A percentile compares a stretch with the other conserved stretches of the same genome.
These are phyloP conservation scores for Penstemon newberryi DNA, from an alignment of 257 asterid genomes.

Conservation along the genomic window DNA sequence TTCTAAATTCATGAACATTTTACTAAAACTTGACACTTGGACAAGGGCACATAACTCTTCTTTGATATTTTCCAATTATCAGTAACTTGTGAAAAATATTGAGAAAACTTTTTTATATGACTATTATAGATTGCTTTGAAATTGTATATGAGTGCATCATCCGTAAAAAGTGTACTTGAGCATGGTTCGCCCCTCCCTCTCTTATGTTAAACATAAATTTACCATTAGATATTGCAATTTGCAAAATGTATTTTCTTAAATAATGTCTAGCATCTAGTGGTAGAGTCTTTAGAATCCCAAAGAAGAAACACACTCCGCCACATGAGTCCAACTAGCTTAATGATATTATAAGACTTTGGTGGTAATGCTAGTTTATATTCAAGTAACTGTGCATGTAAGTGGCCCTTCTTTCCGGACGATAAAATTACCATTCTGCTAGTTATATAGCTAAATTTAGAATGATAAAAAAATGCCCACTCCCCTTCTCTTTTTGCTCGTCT, in stretches of 20 bases:
- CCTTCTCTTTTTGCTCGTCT: not conserved
- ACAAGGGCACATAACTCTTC: not conserved
- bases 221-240: not conserved
- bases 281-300: conserved; percentile 9
- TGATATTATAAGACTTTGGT: not conserved
- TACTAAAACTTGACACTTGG: conserved; percentile 1
- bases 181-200: not conserved
- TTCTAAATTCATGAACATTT: conserved; percentile 16
- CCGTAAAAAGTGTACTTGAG: no score
- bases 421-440: conserved; percentile 15
- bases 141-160: no score
- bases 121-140: not conserved
- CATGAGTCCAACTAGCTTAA: not conserved
- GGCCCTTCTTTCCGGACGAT: not conserved
- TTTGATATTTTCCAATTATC: not conserved
- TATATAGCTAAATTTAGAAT: not conserved
- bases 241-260: no score
- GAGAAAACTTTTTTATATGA: not conserved
- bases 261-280: not conserved
- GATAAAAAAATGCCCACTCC: not conserved
- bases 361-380: conserved; percentile 7
- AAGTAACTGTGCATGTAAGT: conserved; percentile 13
- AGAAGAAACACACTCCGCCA: not conserved
- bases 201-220: conserved; percentile 14
- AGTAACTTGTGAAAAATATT: not conserved